Evolutionary conservation across 1,284 basidiomycete species (phyloP), one percentile per base, ranked within the genome.

Genomic region (Leccinum griseonigrum): DNA sequence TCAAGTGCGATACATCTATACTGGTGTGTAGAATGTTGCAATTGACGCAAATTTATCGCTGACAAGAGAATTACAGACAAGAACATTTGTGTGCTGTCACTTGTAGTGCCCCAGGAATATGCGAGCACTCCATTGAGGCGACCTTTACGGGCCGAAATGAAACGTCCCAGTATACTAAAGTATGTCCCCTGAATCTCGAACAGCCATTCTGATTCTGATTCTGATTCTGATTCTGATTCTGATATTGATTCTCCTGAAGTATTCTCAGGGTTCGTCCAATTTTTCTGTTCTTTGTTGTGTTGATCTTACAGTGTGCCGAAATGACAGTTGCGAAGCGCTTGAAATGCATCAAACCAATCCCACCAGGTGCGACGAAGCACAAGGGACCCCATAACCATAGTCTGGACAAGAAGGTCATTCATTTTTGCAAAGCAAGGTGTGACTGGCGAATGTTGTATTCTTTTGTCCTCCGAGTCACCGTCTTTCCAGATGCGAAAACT

Each of bases 51-150:
- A 3, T 9, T n/a, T 52, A 10, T 46, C 43, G 6, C 38, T 64
- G 14, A 65, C 51, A 9, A 1, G 36, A 14, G 22, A 61, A 64
- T 3, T 16, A 22, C 64, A 84, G 83, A 1, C 77, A 85, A 75
- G 74, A 78, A 14, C 85, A 87, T 68, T 60, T 74, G 14, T 87
- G 86, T 67, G 61, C 66, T 8, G 70, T 74, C 0, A 46, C 71
- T 1, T 87, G 85, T 65, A 64, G 74, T 40, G 74, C 79, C 0
- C 64, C 67, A 0, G 85, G 85, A 0, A 82, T 83, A 28, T 86
- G 85, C 60, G 77, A 85, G 0, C 78, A 83, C 59, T 83, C 84
- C 0, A 78, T 87, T 34, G 80, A 85, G 63, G 81, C 81, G 1
- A 85, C 83, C 0, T 87, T 86, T 62, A 76, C 73, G 0, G 82